phyloP scores from a whole-genome alignment of 1,139 yeast genomes.

The Geotrichum macrosporum region DNA sequence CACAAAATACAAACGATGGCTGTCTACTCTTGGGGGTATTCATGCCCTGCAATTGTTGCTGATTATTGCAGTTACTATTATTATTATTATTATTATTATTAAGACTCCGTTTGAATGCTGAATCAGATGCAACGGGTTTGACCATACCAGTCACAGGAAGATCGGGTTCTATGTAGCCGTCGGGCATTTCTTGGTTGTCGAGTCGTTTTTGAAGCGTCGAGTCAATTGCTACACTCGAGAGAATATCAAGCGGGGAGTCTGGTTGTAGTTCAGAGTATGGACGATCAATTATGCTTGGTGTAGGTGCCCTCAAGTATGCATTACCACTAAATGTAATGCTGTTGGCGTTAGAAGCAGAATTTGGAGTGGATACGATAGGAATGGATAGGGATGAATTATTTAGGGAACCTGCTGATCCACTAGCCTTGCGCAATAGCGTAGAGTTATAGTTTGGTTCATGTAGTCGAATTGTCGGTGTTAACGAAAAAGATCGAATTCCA shows the following conservation, averaged over 20 bases:
- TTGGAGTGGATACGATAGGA: too few relatives aligned
- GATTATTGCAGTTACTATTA: too few relatives aligned
- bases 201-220: constrained; percentile 21
- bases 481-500: too few relatives aligned
- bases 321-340: neutral
- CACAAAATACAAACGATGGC: neutral
- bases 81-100: too few relatives aligned
- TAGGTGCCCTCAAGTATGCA: neutral
- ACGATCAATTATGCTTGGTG: constrained; percentile 3
- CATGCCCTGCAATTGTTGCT: too few relatives aligned
- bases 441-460: neutral
- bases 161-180: neutral
- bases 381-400: too few relatives aligned
- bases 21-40: too few relatives aligned
- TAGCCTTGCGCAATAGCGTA: too few relatives aligned
- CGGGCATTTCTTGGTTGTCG: neutral
- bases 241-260: constrained; percentile 34
- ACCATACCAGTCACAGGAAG: neutral
- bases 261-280: constrained; percentile 18
- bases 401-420: too few relatives aligned
- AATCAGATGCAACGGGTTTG: too few relatives aligned
- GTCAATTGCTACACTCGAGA: constrained; percentile 30
- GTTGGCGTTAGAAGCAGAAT: neutral
- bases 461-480: constrained; percentile 10
- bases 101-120: too few relatives aligned